Evolutionary conservation across 352 stramenopile genomes (phyloP), one percentile per base, ranked within the genome.

Genomic region (Globisporangium paroecandrum): DNA sequence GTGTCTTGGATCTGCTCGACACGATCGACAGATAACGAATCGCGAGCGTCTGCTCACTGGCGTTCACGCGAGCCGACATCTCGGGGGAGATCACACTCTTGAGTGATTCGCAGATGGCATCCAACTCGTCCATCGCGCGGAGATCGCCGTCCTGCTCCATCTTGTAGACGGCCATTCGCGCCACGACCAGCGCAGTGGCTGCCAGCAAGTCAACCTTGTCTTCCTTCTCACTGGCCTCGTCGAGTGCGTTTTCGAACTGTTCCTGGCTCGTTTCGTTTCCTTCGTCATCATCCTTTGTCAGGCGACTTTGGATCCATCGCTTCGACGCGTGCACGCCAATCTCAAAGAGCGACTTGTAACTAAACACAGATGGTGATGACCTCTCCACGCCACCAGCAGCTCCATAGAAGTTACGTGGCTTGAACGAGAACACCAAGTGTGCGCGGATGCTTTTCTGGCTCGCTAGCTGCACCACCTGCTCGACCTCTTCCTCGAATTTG

Each of bases 401-500:
- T 29, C 25, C 43, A 34, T 72, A 72, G 47, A 72, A 49, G 5
- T 15, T 43, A 13, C 36, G 24, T 0, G 68, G 68, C 25, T 22
- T 34, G 56, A 69, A 72, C 1, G 43, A 15, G 15, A 72, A 65
- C 15, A 7, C 4, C 22, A 72, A 65, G 29, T 29, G 56, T 18
- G 43, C 27, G 9, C 51, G 53, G 27, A 53, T 9, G 9, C 13
- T 12, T 3, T 32, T 20, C 2, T 24, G 9, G 10, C 13, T 32
- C 3, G 62, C 38, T 1, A 69, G 62, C 36, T 65, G 43, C 13
- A 25, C 15, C 1, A 72, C 34, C 27, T 69, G 55, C 24, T 59
- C 57, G 9, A 83, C 47, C 68, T 87, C 70, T 2, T 74, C 66
- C 64, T 87, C 79, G 53, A 87, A 58, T 36, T 72, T 76, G 55